Evolutionary conservation across 306 rosid genomes (phyloP), one percentile per base, ranked within the genome.

Genomic region (Prunus kanzakura): DNA sequence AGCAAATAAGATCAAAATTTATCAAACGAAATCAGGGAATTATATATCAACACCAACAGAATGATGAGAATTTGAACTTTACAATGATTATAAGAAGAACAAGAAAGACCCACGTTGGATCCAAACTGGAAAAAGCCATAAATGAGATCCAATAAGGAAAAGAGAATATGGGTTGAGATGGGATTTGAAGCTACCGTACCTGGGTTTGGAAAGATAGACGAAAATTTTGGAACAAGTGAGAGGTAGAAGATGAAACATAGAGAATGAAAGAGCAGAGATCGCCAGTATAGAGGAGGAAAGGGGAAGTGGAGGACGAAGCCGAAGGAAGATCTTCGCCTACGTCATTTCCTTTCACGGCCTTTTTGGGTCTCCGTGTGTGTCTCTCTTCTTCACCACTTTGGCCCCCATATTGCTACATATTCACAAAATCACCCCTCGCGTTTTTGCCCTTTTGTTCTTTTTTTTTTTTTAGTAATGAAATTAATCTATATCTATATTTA

Each of bases 311-410:
- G 51, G 62, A 66, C 76, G 68, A 77, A 56, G 76, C 69, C 50
- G 73, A 69, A 73, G 60, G 81, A 77, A 80, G 85, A 79, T 87
- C 83, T 73, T 76, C 52, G 18, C 45, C 71, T n/a, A 83, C 87
- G 87, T 85, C 91, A 78, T 83, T 65, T 65, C 69, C 71, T 64
- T 51, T 61, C 14, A 27, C 11, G 43, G 54, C 50, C 15, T 8
- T 25, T 58, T 67, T 23, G 66, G 77, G 82, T 58, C 22, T 63
- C 30, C 47, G 23, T 10, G 30, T 58, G 25, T 45, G 19, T 66
- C 35, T 62, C 61, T n/a, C 35, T 41, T 18, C 52, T 67, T 8
- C 23, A 52, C 49, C 73, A 2, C 8, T 18, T 76, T 8, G 38
- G 30, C 75, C 68, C 20, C 19, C 63, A 16, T n/a, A 8, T 51